Percentiles rank a stretch among this genome's conserved stretches.
Evolutionary conservation across 768 basidiomycete genomes (phyloP).

Genomic region (Rhodotorula paludigena): DNA sequence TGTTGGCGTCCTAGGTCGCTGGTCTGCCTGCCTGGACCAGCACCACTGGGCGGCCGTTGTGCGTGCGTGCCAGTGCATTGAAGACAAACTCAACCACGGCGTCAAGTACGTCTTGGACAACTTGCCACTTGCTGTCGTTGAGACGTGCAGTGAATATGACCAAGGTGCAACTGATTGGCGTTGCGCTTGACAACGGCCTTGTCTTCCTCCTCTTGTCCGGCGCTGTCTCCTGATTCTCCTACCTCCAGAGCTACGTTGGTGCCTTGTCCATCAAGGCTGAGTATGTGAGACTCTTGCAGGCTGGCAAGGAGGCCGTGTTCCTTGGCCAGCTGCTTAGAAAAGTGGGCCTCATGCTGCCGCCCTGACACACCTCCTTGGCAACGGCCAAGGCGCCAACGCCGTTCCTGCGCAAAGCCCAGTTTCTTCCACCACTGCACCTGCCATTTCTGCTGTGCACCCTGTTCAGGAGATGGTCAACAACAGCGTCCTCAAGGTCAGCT

Average conservation of each 20-base stretch:
- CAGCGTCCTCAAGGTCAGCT: constrained; percentile 30
- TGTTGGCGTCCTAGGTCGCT: not conserved
- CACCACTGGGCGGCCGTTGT: too few species aligned
- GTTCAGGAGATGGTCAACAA: constrained; percentile 44
- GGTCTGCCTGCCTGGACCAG: not conserved
- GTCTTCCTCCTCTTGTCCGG: not conserved
- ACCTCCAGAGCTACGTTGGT: not conserved
- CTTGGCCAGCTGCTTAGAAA: not conserved
- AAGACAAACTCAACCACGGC: too few species aligned
- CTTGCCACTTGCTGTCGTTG: too few species aligned
- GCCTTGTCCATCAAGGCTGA: too few species aligned
- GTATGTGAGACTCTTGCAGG: too few species aligned
- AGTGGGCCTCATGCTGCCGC: not conserved
- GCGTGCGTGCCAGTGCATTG: too few species aligned
- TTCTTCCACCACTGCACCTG: constrained; percentile 48
- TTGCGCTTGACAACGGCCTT: not conserved
- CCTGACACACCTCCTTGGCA: constrained; percentile 11
- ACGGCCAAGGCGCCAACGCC: constrained; percentile 47
- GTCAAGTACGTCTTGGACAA: too few species aligned
- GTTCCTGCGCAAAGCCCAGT: constrained; percentile 44
- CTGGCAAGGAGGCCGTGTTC: not conserved
- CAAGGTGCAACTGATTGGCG: not conserved
- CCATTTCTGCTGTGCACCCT: constrained; percentile 49
- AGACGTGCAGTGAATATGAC: not conserved
- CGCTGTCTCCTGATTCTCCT: not conserved